phyloP scores from a whole-genome alignment of 805 yeast species.

The Sugiyamaella qingdaonensis region DNA sequence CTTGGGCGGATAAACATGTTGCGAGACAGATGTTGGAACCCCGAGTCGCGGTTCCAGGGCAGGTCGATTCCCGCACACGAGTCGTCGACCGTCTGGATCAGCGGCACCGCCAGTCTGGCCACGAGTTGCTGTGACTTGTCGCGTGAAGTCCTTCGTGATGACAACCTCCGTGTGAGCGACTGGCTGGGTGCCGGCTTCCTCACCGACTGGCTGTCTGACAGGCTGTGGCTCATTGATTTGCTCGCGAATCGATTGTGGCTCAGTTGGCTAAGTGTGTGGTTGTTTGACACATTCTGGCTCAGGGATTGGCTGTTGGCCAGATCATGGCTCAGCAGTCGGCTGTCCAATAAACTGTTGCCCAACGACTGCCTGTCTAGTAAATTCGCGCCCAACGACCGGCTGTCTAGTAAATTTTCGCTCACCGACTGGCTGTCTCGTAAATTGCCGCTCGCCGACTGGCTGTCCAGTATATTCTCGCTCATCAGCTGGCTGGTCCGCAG shows the following conservation, averaged over 20 bases:
- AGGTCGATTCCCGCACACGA: not conserved
- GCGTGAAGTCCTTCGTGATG: too few relatives aligned
- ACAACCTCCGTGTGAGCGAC: not conserved
- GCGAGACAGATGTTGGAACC: not conserved
- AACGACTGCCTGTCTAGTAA: not conserved
- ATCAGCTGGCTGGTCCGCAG: not conserved
- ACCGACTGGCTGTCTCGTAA: not conserved
- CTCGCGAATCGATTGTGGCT: not conserved
- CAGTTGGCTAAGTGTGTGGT: not conserved
- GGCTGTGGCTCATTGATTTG: not conserved
- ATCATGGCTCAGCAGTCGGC: not conserved
- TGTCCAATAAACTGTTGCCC: not conserved
- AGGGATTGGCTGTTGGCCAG: not conserved
- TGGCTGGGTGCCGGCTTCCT: not conserved
- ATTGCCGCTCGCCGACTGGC: not conserved
- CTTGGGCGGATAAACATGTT: not conserved
- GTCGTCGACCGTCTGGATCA: not conserved
- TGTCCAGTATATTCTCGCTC: not conserved
- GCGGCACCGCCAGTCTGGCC: not conserved
- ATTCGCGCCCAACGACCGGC: not conserved
- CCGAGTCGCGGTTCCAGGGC: conserved; percentile 1
- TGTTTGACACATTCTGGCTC: not conserved
- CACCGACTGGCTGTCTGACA: not conserved
- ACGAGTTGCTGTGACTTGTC: not conserved
- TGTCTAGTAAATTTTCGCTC: not conserved